Base-by-base conservation (phyloP, 2,329 filamentous ascomycete species). In the Zymoseptoria brevis region DNA sequence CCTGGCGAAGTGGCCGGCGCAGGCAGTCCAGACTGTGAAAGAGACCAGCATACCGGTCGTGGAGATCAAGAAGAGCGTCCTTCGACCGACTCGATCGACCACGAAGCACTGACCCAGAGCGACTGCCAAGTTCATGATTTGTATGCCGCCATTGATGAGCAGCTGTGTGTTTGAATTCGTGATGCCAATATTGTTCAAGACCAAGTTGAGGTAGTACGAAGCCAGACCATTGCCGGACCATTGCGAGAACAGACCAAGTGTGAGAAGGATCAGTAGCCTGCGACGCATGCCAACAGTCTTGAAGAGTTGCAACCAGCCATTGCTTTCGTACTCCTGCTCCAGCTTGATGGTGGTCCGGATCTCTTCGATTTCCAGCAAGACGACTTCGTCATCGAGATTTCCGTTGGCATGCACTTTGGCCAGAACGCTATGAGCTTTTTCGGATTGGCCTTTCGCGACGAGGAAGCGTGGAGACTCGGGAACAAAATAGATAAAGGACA, bases 401-500 rank as follows among this genome's bases (percentile, higher is more conserved):
- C 75, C 73, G 59, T 81, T 79, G 22, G 77, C 79, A 56, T 83
- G 80, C 49, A 80, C 81, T 57, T 80, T 80, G 64, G 77, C 73
- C 0, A 85, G 67, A 24, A 83, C 79, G 0, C 72, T 71, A 16
- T 74, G 76, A 0, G 83, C 83, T 64, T 83, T 75, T 4, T 81
- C 77, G 1, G 69, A 60, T 21, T 76, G 75, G 30, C 81, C 81
- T 61, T 81, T 76, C 41, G 78, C 76, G 50, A 85, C 75, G 26
- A 85, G 70, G 78, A 79, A 86, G 45, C 84, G 77, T 1, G 84
- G 84, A 0, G 79, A 83, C 62, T 87, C 85, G 0, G 84, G 83
- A 4, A 83, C 76, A 55, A 82, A 79, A 63, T 74, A 75, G 55
- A 80, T 70, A 56, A 79, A 76, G 8, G 71, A 57, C 19, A 82